phyloP scores from a whole-genome alignment of 805 yeast species.

The Wickerhamomyces queroliae region DNA sequence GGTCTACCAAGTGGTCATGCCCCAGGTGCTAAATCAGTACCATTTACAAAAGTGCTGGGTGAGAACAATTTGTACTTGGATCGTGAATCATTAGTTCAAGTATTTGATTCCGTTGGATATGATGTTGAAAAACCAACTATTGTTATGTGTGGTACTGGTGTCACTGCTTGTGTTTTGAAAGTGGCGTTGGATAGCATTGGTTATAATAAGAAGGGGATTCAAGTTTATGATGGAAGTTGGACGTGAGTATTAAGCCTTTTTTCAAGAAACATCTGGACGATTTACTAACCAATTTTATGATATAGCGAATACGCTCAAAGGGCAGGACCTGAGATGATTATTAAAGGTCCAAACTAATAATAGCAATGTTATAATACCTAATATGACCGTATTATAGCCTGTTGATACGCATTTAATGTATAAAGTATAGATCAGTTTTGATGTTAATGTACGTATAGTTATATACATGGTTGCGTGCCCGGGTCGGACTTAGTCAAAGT shows the following conservation, averaged over 20 bases:
- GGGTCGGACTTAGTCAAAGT: not conserved
- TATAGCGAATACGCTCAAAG: conserved; percentile 77
- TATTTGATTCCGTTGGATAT: conserved; percentile 35
- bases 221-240: conserved; percentile 86
- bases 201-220: conserved; percentile 36
- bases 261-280: conserved; percentile 25
- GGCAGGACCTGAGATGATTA: conserved; percentile 51
- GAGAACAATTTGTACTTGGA: conserved; percentile 40
- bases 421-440: too few species aligned
- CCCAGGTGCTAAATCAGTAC: conserved; percentile 73
- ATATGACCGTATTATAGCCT: too few species aligned
- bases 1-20: conserved; percentile 89
- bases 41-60: conserved; percentile 60
- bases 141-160: conserved; percentile 95
- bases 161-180: conserved; percentile 84
- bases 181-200: conserved; percentile 62
- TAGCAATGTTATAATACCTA: not conserved
- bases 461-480: not conserved
- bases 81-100: conserved; percentile 35
- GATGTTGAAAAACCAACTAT: conserved; percentile 58
- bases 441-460: too few species aligned
- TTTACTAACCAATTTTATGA: conserved; percentile 15
- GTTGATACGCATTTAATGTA: too few species aligned
- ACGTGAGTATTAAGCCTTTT: conserved; percentile 31
- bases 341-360: conserved; percentile 25